phyloP scores from a whole-genome alignment of 2,329 filamentous ascomycete species.

The Cladosporium oxysporum region DNA sequence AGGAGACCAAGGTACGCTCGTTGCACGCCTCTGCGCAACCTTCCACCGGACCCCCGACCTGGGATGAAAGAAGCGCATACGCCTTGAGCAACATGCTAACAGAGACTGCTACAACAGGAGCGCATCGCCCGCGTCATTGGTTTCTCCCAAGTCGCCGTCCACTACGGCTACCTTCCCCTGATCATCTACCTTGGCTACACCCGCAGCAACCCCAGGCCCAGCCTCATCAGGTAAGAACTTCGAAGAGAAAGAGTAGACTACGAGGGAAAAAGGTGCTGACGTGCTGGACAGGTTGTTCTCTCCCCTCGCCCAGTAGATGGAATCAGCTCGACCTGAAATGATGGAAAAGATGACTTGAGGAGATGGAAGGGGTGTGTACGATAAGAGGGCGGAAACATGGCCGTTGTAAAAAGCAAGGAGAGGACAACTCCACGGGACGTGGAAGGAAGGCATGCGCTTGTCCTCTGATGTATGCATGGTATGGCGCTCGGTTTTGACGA shows the following conservation, averaged over 20 bases:
- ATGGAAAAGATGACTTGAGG: background rate
- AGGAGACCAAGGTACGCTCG: conserved; percentile 84
- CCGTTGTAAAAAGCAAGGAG: background rate
- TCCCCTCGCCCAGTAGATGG: conserved; percentile 35
- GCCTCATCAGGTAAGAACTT: conserved; percentile 63
- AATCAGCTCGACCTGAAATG: background rate
- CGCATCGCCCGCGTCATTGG: conserved; percentile 97
- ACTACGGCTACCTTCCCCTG: conserved; percentile 96
- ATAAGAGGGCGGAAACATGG: conserved; percentile 17
- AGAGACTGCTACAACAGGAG: conserved; percentile 62
- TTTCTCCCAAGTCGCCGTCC: conserved; percentile 86
- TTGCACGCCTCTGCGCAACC: conserved; percentile 15
- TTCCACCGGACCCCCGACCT: background rate
- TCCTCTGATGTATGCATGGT: conserved; percentile 13
- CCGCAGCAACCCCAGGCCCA: conserved; percentile 86
- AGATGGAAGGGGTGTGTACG: conserved; percentile 22
- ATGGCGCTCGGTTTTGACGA: conserved; percentile 16
- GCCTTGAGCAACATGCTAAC: conserved; percentile 29
- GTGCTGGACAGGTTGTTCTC: conserved; percentile 31
- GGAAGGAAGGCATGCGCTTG: background rate
- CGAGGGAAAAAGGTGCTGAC: conserved; percentile 19
- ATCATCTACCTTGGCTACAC: conserved; percentile 98
- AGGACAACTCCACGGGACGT: background rate
- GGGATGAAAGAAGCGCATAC: background rate
- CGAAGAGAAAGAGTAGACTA: background rate